Percentiles rank a stretch among this genome's conserved stretches.
phyloP scores from a whole-genome alignment of 2,329 filamentous ascomycete species.

The Phialophora macrospora region DNA sequence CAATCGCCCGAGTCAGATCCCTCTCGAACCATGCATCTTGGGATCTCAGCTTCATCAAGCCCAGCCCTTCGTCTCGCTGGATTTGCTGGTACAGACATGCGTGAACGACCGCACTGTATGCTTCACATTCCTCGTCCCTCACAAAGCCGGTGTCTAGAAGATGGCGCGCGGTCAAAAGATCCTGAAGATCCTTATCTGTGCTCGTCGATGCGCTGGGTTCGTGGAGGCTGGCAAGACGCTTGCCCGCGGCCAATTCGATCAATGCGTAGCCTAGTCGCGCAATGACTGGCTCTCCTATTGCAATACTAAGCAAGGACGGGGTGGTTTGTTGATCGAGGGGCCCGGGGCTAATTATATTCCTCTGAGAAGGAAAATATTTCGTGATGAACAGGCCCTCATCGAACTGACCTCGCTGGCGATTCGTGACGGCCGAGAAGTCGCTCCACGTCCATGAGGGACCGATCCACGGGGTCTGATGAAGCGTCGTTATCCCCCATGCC shows the following conservation, averaged over 20 bases:
- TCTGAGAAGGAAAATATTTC: background rate
- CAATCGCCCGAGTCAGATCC: slow-evolving; percentile 8
- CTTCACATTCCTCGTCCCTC: background rate
- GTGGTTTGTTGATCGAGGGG: background rate
- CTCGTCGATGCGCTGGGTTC: background rate
- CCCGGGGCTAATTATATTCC: background rate
- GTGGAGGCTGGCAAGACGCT: background rate
- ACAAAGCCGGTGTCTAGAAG: background rate
- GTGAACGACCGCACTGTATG: background rate
- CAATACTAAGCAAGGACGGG: background rate
- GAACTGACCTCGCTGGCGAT: slow-evolving; percentile 6
- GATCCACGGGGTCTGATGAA: background rate
- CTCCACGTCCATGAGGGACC: background rate
- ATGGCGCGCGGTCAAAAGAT: background rate
- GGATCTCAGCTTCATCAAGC: slow-evolving; percentile 2
- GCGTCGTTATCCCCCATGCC: background rate
- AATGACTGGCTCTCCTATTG: background rate
- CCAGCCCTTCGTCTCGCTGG: background rate
- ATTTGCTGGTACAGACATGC: background rate
- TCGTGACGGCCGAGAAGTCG: slow-evolving; percentile 4
- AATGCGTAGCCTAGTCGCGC: background rate
- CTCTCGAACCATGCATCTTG: slow-evolving; percentile 8
- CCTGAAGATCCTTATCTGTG: background rate
- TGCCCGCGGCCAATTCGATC: background rate
- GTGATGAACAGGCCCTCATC: slow-evolving; percentile 7